Evolutionary conservation across 2,329 filamentous ascomycete genomes (phyloP).

Genomic region (Colletotrichum plurivorum): DNA sequence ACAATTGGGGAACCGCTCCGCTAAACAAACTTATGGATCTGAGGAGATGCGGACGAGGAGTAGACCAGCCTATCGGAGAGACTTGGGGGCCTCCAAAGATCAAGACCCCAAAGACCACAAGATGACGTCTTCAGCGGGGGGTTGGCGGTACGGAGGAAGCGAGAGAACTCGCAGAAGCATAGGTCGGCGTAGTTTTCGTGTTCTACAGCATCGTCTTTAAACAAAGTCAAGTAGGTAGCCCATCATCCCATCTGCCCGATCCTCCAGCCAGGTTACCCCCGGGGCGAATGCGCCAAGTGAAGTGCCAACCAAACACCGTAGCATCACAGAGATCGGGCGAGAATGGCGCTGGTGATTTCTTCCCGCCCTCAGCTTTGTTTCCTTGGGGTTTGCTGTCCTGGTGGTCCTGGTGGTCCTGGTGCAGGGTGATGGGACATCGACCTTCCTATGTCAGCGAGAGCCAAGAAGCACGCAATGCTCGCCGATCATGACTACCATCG

Average conservation of each 20-base stretch:
- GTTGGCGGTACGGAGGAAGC: not conserved
- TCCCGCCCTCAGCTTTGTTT: not conserved
- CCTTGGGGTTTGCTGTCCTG: not conserved
- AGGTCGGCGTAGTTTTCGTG: not conserved
- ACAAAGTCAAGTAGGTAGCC: not conserved
- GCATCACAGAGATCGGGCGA: constrained; percentile 5
- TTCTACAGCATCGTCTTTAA: constrained; percentile 22
- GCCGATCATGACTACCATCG: constrained; percentile 31
- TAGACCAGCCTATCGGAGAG: not conserved
- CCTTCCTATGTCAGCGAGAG: constrained; percentile 36
- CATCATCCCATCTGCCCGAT: not conserved
- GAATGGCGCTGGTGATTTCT: not conserved
- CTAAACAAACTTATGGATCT: constrained; percentile 6
- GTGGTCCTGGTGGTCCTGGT: not conserved
- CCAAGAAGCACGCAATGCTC: constrained; percentile 39
- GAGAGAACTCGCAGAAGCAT: not conserved
- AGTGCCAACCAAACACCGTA: constrained; percentile 10
- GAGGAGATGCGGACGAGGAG: not conserved
- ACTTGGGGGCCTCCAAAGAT: not conserved
- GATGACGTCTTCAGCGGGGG: not conserved
- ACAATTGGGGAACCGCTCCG: not conserved
- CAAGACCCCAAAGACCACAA: not conserved
- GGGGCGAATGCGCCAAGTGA: constrained; percentile 1
- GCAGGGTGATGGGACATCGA: constrained; percentile 11
- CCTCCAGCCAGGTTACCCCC: not conserved